Base-by-base conservation (phyloP, 2,329 filamentous ascomycete species). In the Xylaria sp. region DNA sequence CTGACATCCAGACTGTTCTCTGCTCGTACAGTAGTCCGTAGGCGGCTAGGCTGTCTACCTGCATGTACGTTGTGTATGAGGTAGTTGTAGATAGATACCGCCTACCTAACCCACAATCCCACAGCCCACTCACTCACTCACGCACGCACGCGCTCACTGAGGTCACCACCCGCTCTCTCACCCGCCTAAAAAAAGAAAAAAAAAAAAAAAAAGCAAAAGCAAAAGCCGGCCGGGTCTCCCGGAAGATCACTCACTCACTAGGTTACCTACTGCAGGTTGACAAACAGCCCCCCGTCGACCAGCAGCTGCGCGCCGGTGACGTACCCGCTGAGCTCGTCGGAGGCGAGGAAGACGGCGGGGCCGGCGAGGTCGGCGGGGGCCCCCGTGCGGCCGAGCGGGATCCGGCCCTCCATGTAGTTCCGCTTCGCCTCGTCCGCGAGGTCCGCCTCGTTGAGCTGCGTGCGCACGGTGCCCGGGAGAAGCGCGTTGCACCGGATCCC, bases 211-310 rank as follows among this genome's bases (percentile, higher is more conserved):
- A n/a, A n/a, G n/a, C n/a, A n/a, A n/a, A n/a, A n/a, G n/a, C n/a
- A n/a, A n/a, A n/a, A n/a, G n/a, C n/a, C n/a, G n/a, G n/a, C n/a
- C n/a, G n/a, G n/a, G n/a, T n/a, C n/a, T n/a, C n/a, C n/a, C n/a
- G 11, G 40, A 20, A 17, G 41, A 24, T 37, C 18, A 26, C 20
- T 13, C n/a, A 37, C 38, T 29, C n/a, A 43, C 13, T 37, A 19
- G 26, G 16, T 11, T 21, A 4, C 3, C 21, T 54, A 93, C 72
- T 94, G 91, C 64, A 96, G 76, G 72, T 96, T 96, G 16, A 96
- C 92, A 78, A 94, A 96, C 57, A 93, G 71, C 0, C 92, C 92
- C 9, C 92, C 92, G 72, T 96, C 92, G 13, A 96, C 92, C 59
- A 96, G 71, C 62, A 96, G 68, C 72, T 94, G 90, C 16, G 91